A percentile compares a stretch with the other conserved stretches of the same genome.
Evolutionary conservation across 331 rosid species (phyloP).

Genomic region (Pyracantha coccinea): DNA sequence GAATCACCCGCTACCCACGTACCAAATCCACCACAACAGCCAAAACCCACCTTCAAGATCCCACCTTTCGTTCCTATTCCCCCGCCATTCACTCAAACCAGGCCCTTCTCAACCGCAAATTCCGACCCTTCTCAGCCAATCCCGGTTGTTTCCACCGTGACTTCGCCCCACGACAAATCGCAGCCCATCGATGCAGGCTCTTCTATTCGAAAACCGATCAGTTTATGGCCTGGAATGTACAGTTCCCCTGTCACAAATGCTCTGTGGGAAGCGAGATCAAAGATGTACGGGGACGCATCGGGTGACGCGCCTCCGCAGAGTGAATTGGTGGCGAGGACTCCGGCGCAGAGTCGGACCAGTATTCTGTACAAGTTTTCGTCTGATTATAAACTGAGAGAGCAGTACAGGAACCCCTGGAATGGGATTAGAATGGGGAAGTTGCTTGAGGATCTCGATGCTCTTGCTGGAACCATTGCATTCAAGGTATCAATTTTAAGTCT

Average conservation of each 20-base stretch:
- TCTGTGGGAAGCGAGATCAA: slow-evolving; percentile 6
- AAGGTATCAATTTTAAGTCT: slow-evolving; percentile 34
- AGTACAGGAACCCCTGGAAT: slow-evolving; percentile 88
- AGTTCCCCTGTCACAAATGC: slow-evolving; percentile 88
- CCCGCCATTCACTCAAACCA: not conserved
- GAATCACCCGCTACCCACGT: not conserved
- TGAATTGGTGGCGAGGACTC: slow-evolving; percentile 34
- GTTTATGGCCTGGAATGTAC: slow-evolving; percentile 77
- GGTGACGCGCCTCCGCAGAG: slow-evolving; percentile 16
- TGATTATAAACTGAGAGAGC: slow-evolving; percentile 71
- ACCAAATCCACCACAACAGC: not conserved
- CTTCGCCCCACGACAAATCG: not conserved
- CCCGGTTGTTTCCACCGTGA: slow-evolving; percentile 11
- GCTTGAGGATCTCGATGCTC: slow-evolving; percentile 93
- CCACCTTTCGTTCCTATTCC: not conserved
- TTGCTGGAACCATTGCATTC: slow-evolving; percentile 87
- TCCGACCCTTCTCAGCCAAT: slow-evolving; percentile 1
- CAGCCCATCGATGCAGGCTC: slow-evolving; percentile 54
- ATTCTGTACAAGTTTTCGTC: slow-evolving; percentile 64
- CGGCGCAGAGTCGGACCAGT: slow-evolving; percentile 57
- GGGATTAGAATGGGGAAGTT: slow-evolving; percentile 70
- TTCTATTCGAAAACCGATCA: slow-evolving; percentile 59
- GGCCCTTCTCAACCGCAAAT: not conserved
- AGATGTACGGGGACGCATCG: slow-evolving; percentile 18
- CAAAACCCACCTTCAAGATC: not conserved